Evolutionary conservation across 805 yeast genomes (phyloP).

Genomic region (Saccharomyces eubayanus): DNA sequence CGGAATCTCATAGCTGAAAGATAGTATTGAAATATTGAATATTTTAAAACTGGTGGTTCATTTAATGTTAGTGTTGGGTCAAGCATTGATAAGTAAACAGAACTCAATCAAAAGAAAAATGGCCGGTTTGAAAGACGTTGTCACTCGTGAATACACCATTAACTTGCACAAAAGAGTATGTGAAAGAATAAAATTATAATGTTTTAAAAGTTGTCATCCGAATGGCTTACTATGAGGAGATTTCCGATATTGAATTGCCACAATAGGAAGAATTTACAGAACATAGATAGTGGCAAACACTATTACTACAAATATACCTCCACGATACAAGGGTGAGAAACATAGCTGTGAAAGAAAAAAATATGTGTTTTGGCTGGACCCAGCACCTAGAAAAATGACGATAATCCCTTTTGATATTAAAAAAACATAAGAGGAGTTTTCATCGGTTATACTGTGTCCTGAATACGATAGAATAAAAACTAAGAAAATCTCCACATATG

Average conservation of each 20-base stretch:
- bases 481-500: not conserved
- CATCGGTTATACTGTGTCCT: not conserved
- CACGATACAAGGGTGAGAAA: not conserved
- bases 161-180: slow-evolving; percentile 98
- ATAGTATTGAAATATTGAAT: not conserved
- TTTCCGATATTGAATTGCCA: not conserved
- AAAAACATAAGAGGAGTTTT: not conserved
- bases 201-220: not conserved
- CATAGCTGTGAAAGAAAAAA: not conserved
- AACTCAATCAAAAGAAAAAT: slow-evolving; percentile 25
- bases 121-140: slow-evolving; percentile 88
- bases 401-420: not conserved
- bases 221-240: not conserved
- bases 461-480: not conserved
- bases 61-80: not conserved
- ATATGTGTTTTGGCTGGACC: not conserved
- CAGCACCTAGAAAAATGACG: not conserved
- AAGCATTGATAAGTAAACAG: slow-evolving; percentile 1
- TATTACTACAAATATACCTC: not conserved
- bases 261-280: not conserved
- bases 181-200: slow-evolving; percentile 18
- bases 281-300: not conserved
- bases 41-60: not conserved
- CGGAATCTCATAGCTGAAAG: not conserved
- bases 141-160: slow-evolving; percentile 99